Evolutionary conservation across 192 early-diverging fungal species (phyloP).

Genomic region (Geranomyces michiganensis): DNA sequence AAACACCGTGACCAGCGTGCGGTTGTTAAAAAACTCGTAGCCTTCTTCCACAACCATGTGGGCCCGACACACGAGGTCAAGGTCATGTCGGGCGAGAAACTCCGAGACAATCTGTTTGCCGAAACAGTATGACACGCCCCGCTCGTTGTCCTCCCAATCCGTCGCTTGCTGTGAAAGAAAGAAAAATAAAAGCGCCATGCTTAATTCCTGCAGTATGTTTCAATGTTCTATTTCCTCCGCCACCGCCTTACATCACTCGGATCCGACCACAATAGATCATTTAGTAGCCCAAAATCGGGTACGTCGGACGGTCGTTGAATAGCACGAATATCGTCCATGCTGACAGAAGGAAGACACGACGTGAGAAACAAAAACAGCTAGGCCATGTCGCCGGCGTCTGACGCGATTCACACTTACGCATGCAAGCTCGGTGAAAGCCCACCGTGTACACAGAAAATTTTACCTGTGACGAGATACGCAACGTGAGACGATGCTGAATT

Average conservation of each 20-base stretch:
- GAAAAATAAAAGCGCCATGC: neutral
- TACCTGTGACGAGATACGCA: neutral
- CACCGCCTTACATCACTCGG: constrained; percentile 73
- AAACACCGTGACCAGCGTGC: constrained; percentile 90
- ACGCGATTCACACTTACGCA: constrained; percentile 43
- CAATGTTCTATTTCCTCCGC: no score
- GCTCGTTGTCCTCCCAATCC: constrained; percentile 91
- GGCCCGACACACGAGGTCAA: constrained; percentile 90
- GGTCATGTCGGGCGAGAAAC: constrained; percentile 82
- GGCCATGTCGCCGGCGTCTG: no score
- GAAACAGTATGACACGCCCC: constrained; percentile 95
- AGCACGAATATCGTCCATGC: constrained; percentile 85
- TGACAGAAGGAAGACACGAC: constrained; percentile 32
- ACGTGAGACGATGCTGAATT: no score
- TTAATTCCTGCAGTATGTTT: neutral
- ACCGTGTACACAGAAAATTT: constrained; percentile 95
- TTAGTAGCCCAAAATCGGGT: constrained; percentile 85
- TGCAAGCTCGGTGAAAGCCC: constrained; percentile 76
- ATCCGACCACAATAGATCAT: constrained; percentile 90
- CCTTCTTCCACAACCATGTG: constrained; percentile 98
- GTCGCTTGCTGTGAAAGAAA: constrained; percentile 19
- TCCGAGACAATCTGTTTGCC: constrained; percentile 80
- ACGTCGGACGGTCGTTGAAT: constrained; percentile 85
- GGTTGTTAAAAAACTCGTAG: constrained; percentile 95
- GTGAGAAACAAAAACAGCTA: neutral